Percentiles rank a stretch among this genome's conserved stretches.
These are phyloP conservation scores for Dactylella cylindrospora DNA, from an alignment of 2,329 filamentous ascomycete species.

Conservation along the genomic window DNA sequence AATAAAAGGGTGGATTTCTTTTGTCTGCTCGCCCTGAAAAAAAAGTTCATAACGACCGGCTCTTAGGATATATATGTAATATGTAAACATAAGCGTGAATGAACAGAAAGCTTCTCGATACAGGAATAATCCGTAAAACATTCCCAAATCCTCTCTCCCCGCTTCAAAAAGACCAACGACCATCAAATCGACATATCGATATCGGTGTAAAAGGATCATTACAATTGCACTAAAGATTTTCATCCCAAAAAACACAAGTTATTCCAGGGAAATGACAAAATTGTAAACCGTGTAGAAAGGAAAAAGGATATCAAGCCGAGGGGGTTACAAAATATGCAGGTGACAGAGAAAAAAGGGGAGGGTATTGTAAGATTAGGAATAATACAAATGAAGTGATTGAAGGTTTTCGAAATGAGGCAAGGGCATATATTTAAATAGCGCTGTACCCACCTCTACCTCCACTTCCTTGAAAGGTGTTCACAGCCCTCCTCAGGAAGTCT, in stretches of 20 bases:
- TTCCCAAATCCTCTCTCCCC: too few species aligned
- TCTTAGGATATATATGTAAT: too few species aligned
- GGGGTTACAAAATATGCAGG: constrained; percentile 40
- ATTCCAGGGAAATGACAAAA: constrained; percentile 25
- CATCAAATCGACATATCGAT: too few species aligned
- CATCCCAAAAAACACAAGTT: constrained; percentile 38
- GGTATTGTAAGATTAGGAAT: constrained; percentile 3
- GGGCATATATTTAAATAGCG: constrained; percentile 67
- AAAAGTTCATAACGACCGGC: too few species aligned
- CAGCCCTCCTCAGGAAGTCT: constrained; percentile 77
- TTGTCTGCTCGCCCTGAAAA: too few species aligned
- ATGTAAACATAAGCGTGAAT: too few species aligned
- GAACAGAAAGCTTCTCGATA: too few species aligned
- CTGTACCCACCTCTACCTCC: constrained; percentile 87
- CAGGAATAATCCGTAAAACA: too few species aligned
- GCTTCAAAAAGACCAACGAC: too few species aligned
- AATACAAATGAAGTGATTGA: constrained; percentile 7
- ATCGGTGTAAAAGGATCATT: too few species aligned
- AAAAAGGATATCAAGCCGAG: constrained; percentile 6
- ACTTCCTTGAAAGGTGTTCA: constrained; percentile 76
- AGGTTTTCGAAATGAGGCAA: background rate
- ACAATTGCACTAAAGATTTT: constrained; percentile 45
- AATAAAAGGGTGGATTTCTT: too few species aligned
- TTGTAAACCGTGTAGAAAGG: constrained; percentile 2
- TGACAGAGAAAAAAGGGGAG: constrained; percentile 12